Base-by-base conservation (phyloP, 257 asterid genomes). In the Thymus quinquecostatus region DNA sequence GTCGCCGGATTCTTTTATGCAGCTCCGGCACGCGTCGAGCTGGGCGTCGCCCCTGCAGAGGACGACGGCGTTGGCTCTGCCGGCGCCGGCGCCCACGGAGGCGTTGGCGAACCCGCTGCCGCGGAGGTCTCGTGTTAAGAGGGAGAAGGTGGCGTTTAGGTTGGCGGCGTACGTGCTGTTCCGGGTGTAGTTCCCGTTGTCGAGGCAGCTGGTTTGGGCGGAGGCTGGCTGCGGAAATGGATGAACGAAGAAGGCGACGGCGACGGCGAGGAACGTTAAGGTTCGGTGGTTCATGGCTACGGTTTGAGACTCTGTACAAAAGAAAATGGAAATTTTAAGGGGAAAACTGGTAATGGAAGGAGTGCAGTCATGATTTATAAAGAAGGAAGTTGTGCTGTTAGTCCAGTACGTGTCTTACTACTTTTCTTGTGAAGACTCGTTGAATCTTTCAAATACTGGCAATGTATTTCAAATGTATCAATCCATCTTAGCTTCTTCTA, bases 31-130 rank as follows among this genome's bases (percentile, higher is more conserved):
- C 1, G 1, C 34, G 0, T 58, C 43, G 1, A 71, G 75, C 8
- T 62, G 77, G 27, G 54, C 8, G 36, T 82, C 82, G 1, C 77
- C 81, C 47, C 75, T 8, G 64, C 82, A 79, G 43, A 79, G 66
- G 7, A 60, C 82, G 2, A 44, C 0, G 12, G 69, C 80, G 50
- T 77, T 69, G 57, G 29, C 80, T 51, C 49, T 44, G 49, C 79
- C 74, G 0, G 13, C 13, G 57, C 54, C 70, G 57, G 50, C 61
- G 5, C 83, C 79, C 0, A 1, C 21, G 1, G 86, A 82, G 47
- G 64, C 64, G 43, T 51, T 75, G 79, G 27, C 60, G 77, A 82
- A 82, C 4, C 84, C 82, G 5, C 44, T 41, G 45, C 13, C 9
- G n/a, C 29, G 51, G 2, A 79, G 8, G 2, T 62, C 67, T 28